Base-by-base conservation (phyloP, 352 stramenopile genomes). In the Phytopythium ostracodes region DNA sequence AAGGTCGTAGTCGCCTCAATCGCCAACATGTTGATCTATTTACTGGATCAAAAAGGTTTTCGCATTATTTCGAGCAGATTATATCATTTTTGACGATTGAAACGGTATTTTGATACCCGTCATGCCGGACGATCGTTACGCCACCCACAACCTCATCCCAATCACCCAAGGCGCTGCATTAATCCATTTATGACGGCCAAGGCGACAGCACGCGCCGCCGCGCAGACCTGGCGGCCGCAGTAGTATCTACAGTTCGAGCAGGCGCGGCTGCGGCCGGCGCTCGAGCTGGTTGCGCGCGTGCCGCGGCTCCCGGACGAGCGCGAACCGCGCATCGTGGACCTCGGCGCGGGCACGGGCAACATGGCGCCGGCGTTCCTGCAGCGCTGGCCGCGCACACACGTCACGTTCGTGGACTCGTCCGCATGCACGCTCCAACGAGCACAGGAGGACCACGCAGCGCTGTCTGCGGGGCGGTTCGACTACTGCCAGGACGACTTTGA, bases 391-490 rank as follows among this genome's bases (percentile, higher is more conserved):
- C 62, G 69, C 17, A 77, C 77, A 7, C 54, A 64, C 12, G 70
- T 90, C 46, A 65, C 75, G 18, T 92, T 87, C 53, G 78, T 90
- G 25, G 81, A 91, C 59, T 80, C 84, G 60, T 91, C 81, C 0
- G 56, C 60, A 1, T 71, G 70, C 9, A 92, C 91, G 84, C 65
- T 92, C 17, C 71, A 78, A 29, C 66, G 75, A 24, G 79, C 64
- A 8, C 63, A 72, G 22, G 49, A 22, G 2, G 72, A 87, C n/a
- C 84, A 92, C 56, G 51, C 62, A 0, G 40, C 62, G 1, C 42
- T 84, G 0, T 55, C 78, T 12, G 42, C 58, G 0, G 59, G 43
- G 2, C 24, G 24, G 10, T 75, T 88, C 20, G n/a, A 40, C 17
- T 91, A 92, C 67, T 53, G 70, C 6, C 65, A 89, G 22, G 76